phyloP scores from a whole-genome alignment of 164 flowering plant genomes.

The Magnolia officinalis region DNA sequence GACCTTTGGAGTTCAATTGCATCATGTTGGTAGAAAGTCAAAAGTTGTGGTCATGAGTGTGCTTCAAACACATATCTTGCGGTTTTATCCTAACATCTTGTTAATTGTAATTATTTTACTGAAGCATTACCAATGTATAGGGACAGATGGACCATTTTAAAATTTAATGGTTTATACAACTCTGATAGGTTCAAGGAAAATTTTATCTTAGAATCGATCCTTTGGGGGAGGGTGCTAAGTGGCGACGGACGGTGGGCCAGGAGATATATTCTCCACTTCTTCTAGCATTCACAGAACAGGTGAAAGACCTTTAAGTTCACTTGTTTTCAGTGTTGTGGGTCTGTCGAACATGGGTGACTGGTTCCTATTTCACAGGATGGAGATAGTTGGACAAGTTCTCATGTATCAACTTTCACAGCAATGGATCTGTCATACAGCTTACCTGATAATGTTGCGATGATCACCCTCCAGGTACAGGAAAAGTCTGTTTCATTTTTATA shows the following conservation, averaged over 20 bases:
- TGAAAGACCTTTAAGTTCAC: slow-evolving; percentile 18
- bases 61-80: background rate
- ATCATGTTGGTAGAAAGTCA: background rate
- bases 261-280: slow-evolving; percentile 93
- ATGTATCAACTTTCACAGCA: slow-evolving; percentile 50
- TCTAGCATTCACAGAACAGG: slow-evolving; percentile 85
- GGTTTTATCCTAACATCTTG: background rate
- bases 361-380: slow-evolving; percentile 50
- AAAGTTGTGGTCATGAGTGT: background rate
- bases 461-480: slow-evolving; percentile 70
- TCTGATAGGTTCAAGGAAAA: slow-evolving; percentile 75
- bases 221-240: slow-evolving; percentile 86
- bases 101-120: background rate
- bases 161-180: background rate
- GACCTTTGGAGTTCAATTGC: background rate
- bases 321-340: background rate
- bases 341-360: slow-evolving; percentile 4
- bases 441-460: slow-evolving; percentile 71
- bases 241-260: slow-evolving; percentile 89
- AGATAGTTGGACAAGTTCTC: slow-evolving; percentile 47
- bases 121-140: background rate
- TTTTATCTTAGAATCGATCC: slow-evolving; percentile 74
- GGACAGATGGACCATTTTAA: background rate
- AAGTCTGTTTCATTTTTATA: background rate
- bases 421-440: slow-evolving; percentile 66